These are phyloP conservation scores for Protostelium mycophagum DNA, from an alignment of 78 protist genomes.

Conservation along the genomic window DNA sequence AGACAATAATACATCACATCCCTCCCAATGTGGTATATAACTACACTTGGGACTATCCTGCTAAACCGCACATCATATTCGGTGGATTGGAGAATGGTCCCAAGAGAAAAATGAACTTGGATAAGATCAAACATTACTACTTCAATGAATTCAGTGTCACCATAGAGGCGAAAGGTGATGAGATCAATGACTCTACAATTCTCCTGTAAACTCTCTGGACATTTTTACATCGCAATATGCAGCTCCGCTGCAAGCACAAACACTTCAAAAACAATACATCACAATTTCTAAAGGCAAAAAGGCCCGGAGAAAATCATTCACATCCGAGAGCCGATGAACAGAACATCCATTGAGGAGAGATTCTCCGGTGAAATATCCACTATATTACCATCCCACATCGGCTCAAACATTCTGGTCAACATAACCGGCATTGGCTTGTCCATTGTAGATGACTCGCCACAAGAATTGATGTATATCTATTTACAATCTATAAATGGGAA, in stretches of 20 bases:
- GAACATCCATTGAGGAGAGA: no score
- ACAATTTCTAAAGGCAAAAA: neutral
- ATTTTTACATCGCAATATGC: no score
- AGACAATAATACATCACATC: neutral
- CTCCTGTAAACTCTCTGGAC: no score
- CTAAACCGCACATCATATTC: neutral
- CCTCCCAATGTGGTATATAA: neutral
- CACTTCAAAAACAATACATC: no score
- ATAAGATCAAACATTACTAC: neutral
- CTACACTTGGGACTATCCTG: neutral
- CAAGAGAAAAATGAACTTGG: neutral
- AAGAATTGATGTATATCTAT: conserved; percentile 40
- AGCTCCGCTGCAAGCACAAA: no score
- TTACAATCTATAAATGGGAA: conserved; percentile 15
- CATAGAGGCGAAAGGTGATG: neutral
- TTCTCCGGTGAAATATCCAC: no score
- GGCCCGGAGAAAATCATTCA: neutral
- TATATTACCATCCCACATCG: no score
- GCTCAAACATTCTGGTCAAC: neutral
- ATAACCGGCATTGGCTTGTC: conserved; percentile 28
- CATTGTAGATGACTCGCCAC: conserved; percentile 4
- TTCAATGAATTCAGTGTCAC: neutral
- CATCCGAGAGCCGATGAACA: neutral
- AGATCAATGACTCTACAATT: neutral
- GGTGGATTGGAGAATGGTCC: neutral